These are phyloP conservation scores for Juglanconis oblonga DNA, from an alignment of 2,329 filamentous ascomycete species.

Conservation along the genomic window DNA sequence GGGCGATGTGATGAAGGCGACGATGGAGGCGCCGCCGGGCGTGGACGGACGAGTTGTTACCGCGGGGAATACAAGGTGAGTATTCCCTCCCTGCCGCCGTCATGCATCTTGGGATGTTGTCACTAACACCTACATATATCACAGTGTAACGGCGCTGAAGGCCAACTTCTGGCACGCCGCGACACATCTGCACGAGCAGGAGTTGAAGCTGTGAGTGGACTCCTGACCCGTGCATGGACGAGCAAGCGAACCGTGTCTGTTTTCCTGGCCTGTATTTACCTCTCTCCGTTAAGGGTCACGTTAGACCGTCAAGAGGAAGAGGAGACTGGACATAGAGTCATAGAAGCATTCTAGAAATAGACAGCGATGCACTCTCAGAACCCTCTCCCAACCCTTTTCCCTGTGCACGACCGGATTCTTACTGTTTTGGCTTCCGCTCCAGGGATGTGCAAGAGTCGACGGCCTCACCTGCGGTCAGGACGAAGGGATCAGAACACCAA, in stretches of 20 bases:
- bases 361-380: slow-evolving; percentile 22
- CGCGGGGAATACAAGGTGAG: slow-evolving; percentile 80
- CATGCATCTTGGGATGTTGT: neutral
- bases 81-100: slow-evolving; percentile 17
- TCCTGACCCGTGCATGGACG: slow-evolving; percentile 13
- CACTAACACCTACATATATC: slow-evolving; percentile 3
- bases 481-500: slow-evolving; percentile 15
- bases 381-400: slow-evolving; percentile 8
- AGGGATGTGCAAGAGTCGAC: slow-evolving; percentile 9
- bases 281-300: neutral
- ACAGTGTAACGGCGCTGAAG: slow-evolving; percentile 81
- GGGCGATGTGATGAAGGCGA: slow-evolving; percentile 80
- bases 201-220: slow-evolving; percentile 79
- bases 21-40: slow-evolving; percentile 73
- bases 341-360: slow-evolving; percentile 22
- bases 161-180: slow-evolving; percentile 86
- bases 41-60: slow-evolving; percentile 93
- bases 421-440: slow-evolving; percentile 25
- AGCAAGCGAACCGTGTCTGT: slow-evolving; percentile 11
- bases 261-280: neutral
- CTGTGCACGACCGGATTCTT: slow-evolving; percentile 31
- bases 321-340: slow-evolving; percentile 11
- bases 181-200: slow-evolving; percentile 60
- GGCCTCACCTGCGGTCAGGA: slow-evolving; percentile 15
- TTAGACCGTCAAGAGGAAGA: neutral